phyloP scores from a whole-genome alignment of 345 rosid species.

The Atalantia buxifolia region DNA sequence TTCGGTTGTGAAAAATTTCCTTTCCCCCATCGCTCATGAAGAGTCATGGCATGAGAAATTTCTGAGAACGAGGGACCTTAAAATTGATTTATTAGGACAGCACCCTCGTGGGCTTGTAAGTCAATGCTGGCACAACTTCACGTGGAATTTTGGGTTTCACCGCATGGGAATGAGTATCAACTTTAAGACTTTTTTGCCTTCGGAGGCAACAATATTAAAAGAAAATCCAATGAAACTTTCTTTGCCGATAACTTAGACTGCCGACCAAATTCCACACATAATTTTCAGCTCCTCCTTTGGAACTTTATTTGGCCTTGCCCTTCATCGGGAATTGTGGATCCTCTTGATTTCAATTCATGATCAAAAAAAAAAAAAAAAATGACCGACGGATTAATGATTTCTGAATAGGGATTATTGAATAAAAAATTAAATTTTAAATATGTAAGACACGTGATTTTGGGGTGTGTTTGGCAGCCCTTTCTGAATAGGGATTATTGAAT shows the following conservation, averaged over 20 bases:
- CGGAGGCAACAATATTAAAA: background rate
- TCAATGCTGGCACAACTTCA: conserved; percentile 8
- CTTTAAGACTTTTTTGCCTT: background rate
- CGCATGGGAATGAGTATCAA: conserved; percentile 1
- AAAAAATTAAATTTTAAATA: too few relatives aligned
- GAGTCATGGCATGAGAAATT: too few relatives aligned
- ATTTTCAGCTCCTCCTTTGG: background rate
- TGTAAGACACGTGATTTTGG: too few relatives aligned
- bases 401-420: too few relatives aligned
- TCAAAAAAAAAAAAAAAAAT: too few relatives aligned
- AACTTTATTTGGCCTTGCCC: background rate
- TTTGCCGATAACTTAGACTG: conserved; percentile 19
- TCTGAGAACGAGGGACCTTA: background rate
- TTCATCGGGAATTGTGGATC: background rate
- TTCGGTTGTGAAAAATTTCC: too few relatives aligned
- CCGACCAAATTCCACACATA: background rate
- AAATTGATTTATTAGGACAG: background rate
- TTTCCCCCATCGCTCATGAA: too few relatives aligned
- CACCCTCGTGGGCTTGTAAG: background rate
- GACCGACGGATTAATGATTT: too few relatives aligned
- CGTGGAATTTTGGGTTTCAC: background rate
- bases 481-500: too few relatives aligned
- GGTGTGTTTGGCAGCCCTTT: too few relatives aligned
- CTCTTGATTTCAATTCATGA: background rate
- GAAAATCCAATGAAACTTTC: too few relatives aligned